Base-by-base conservation (phyloP, 495 filamentous ascomycete species). In the Lineolata rhizophorae region DNA sequence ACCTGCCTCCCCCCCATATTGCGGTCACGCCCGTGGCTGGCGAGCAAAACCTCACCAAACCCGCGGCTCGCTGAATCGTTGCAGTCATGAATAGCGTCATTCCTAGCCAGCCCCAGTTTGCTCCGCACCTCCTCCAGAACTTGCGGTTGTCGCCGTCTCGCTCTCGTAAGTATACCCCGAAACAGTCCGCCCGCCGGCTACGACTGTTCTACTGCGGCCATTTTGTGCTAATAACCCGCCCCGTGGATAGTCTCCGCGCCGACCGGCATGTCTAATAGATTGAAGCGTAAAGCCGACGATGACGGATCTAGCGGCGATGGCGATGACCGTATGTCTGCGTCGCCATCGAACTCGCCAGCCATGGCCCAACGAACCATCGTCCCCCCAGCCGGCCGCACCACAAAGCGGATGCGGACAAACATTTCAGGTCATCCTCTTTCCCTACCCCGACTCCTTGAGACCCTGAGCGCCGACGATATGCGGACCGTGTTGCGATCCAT, bases 251-350 rank as follows among this genome's bases (percentile, higher is more conserved):
- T n/a, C n/a, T n/a, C n/a, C n/a, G n/a, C n/a, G n/a, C 37, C 72
- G 69, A 64, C 47, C 58, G 38, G 47, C n/a, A 65, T 43, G 36
- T 56, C 64, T 47, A 41, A 57, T 10, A 54, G 53, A 48, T 67
- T 77, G 43, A 94, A 92, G 62, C 73, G 83, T 55, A 91, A 91
- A 59, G 80, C 76, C 37, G 77, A 79, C 38, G 83, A 90, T 36
- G 77, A 87, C 42, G 35, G 35, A 15, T 39, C 37, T 30, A 31
- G 34, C 37, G 43, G 55, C 40, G 67, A 67, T 43, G 47, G 61
- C 28, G 70, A 73, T 47, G 75, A 81, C 46, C 75, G 78, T 41
- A 90, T 90, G 81, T 84, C 76, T 20, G 67, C 78, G 26, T 91
- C 82, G 26, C 82, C 82, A 0, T 65, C 66, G 16, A 71, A 60